Evolutionary conservation across 2,329 filamentous ascomycete species (phyloP), one percentile per base, ranked within the genome.

Genomic region (Chalaropsis thielavioides): DNA sequence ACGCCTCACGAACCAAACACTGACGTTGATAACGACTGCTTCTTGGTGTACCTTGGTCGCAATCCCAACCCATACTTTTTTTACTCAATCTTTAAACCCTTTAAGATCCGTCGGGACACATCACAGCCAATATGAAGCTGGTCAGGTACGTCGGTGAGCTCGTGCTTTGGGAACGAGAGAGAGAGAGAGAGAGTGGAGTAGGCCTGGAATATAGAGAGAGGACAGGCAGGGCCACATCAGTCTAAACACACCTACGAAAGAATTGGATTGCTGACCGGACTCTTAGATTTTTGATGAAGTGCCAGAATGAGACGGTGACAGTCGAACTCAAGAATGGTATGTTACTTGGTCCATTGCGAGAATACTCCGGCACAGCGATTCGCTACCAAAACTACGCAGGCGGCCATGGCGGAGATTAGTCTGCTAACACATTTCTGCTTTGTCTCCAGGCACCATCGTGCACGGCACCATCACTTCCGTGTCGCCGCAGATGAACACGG

Each of bases 401-500:
- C 51, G 4, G 31, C 31, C 31, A 31, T 31, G 31, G 31, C 6
- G 15, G 27, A 22, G 27, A 41, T 40, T 22, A 7, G 19, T 40
- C 19, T 24, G 27, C 64, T 61, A 46, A 44, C 60, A 54, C 40
- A 13, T 43, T 31, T 35, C 6, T 46, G 35, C 24, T 49, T 17
- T 41, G 27, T n/a, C 15, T 49, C 66, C 72, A 95, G 91, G 92
- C 76, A 95, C 94, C 71, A 95, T 97, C 73, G 84, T 97, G 71
- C 89, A 96, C 76, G 94, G 94, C 78, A 97, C 94, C 70, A 96
- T 99, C 75, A 91, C 92, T 67, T 94, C 91, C 44, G 92, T 99
- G 72, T 94, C 92, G 6, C 94, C 95, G 11, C 90, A 96, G 77
- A 99, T 99, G 94, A 99, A 99, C 81, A 96, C 92, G 66, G 88